Evolutionary conservation across 2,329 filamentous ascomycete genomes (phyloP), one percentile per base, ranked within the genome.

Genomic region (Neurospora crassa): DNA sequence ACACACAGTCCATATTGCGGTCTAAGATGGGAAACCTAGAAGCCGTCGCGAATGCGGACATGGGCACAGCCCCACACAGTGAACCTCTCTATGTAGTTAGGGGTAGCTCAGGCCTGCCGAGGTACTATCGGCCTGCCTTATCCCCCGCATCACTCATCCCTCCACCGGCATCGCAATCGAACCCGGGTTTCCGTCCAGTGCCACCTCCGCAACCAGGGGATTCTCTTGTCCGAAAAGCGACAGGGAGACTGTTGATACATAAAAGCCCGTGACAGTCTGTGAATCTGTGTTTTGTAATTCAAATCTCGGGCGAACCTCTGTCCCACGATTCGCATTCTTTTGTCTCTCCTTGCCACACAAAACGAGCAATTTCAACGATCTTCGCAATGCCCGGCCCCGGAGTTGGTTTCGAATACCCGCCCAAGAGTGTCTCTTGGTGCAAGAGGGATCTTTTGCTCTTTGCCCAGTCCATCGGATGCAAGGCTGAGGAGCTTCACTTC

Each of bases 361-460:
- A 47, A 59, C 45, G 42, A 45, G 42, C 42, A 45, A 53, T 24
- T 29, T 18, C 16, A 63, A 29, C 45, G 24, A 67, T 47, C 7
- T 24, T 41, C 76, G 79, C 53, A 11, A 84, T 84, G 82, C 81
- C 83, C 76, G 82, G 82, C 68, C 86, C 86, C 72, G 88, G 88
- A 75, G 88, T 84, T 79, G 93, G 93, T 77, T 94, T 94, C 82
- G 88, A 96, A 81, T 97, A 92, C 80, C 92, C 93, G 71, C 81
- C 87, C 68, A 84, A 88, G 78, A 87, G 91, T 78, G 93, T 97
- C 12, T 88, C 90, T 76, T 97, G 94, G 94, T 82, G 92, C 77
- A 94, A 94, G 87, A 89, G 94, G 75, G 94, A 97, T 84, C 89
- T 90, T 43, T 86, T 97, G 73, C 89, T 98, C 73, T 97, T 97